A percentile compares a stretch with the other conserved stretches of the same genome.
These are phyloP conservation scores for Bryum argenteum DNA, from an alignment of 225 moss, liverwort and hornwort species.

Conservation along the genomic window DNA sequence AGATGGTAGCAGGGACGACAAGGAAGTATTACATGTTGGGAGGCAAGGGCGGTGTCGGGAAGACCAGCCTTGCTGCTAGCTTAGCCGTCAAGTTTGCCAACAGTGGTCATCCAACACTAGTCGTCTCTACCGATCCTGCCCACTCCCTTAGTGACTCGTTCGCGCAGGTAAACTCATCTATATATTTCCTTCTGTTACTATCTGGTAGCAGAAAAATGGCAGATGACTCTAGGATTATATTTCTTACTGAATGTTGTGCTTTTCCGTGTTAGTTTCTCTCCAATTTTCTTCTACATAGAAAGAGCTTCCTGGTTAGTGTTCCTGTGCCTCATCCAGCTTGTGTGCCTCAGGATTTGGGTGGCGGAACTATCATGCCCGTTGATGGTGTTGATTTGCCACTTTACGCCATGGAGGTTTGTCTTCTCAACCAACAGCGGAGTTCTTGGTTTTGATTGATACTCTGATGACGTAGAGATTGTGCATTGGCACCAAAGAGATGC, in stretches of 20 bases:
- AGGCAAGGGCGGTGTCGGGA: constrained; percentile 96
- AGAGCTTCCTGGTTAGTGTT: constrained; percentile 11
- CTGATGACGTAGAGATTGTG: constrained; percentile 1
- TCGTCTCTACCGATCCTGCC: constrained; percentile 93
- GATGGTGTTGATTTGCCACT: constrained; percentile 94
- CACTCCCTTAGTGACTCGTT: constrained; percentile 97
- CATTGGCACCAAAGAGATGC: constrained; percentile 1
- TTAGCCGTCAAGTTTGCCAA: constrained; percentile 94
- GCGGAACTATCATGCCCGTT: constrained; percentile 79
- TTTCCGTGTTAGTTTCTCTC: not conserved
- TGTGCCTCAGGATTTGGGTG: constrained; percentile 76
- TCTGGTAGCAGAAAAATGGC: not conserved
- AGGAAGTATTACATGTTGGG: constrained; percentile 95
- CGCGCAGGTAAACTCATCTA: constrained; percentile 65
- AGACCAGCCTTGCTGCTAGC: constrained; percentile 93
- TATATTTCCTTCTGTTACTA: constrained; percentile 11
- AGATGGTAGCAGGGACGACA: constrained; percentile 76
- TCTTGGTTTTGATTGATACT: constrained; percentile 14
- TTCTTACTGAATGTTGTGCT: not conserved
- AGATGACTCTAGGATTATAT: not conserved
- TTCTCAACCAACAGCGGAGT: not conserved
- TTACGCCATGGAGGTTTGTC: constrained; percentile 89
- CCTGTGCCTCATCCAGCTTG: constrained; percentile 17
- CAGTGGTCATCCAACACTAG: constrained; percentile 91
- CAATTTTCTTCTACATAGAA: not conserved